These are phyloP conservation scores for Nelumbo lutea DNA, from an alignment of 164 flowering plant species.

Conservation along the genomic window DNA sequence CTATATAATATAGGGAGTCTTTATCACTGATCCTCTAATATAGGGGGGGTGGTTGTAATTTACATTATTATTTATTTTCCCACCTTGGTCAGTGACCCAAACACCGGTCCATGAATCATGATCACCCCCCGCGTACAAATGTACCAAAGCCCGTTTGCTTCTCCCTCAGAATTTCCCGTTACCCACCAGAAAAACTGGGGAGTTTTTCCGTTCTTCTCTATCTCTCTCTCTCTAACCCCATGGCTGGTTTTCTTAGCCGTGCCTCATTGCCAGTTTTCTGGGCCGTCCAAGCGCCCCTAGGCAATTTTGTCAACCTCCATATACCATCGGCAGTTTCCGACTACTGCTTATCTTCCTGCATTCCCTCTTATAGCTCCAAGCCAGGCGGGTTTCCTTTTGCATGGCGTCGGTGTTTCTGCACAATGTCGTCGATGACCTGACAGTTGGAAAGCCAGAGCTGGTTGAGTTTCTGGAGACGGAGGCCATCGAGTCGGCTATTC, in stretches of 20 bases:
- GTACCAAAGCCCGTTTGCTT: no score
- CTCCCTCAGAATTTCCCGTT: no score
- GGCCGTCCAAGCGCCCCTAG: background rate
- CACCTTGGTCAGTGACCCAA: no score
- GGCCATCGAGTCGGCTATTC: conserved; percentile 76
- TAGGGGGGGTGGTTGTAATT: no score
- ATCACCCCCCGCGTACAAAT: no score
- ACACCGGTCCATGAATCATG: no score
- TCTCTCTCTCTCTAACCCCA: background rate
- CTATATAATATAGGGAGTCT: no score
- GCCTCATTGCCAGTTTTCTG: background rate
- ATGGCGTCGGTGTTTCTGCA: conserved; percentile 92
- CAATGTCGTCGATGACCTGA: conserved; percentile 94
- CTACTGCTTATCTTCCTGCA: conserved; percentile 67
- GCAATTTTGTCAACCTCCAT: conserved; percentile 14
- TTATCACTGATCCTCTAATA: no score
- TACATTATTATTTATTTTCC: no score
- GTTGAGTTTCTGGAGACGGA: conserved; percentile 80
- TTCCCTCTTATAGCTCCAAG: conserved; percentile 38
- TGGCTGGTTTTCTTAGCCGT: conserved; percentile 15
- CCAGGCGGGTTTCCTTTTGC: background rate
- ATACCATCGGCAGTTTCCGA: conserved; percentile 47
- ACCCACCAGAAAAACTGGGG: no score
- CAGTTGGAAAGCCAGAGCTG: conserved; percentile 91
- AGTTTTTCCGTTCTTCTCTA: no score